These are phyloP conservation scores for Erysimum pusillum DNA, from an alignment of 441 rosid species.

Conservation along the genomic window DNA sequence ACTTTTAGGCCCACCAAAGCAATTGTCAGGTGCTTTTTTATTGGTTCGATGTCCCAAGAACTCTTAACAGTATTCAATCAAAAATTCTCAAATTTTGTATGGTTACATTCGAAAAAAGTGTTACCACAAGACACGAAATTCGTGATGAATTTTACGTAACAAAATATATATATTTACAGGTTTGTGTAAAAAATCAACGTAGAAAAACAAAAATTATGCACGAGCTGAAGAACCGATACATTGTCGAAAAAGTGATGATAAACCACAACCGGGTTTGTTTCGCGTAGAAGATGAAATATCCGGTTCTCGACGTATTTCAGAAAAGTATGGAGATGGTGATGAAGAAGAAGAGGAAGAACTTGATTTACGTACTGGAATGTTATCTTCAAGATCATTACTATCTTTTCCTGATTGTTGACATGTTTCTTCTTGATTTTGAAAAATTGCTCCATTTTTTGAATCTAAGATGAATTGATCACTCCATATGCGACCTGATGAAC, in stretches of 20 bases:
- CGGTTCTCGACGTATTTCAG: not conserved
- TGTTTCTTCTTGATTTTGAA: conserved; percentile 18
- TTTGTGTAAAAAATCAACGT: not conserved
- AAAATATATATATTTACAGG: not conserved
- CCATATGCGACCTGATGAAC: conserved; percentile 43
- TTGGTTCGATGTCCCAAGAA: not conserved
- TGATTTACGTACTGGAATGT: conserved; percentile 8
- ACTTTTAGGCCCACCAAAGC: conserved; percentile 6
- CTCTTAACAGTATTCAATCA: not conserved
- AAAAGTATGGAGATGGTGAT: conserved; percentile 19
- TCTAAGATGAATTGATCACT: conserved; percentile 21
- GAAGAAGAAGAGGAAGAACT: conserved; percentile 20
- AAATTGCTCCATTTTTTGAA: not conserved
- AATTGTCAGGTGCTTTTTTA: too few relatives aligned
- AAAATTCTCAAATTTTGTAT: not conserved
- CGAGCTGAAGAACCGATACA: conserved; percentile 37
- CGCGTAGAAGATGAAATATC: conserved; percentile 9
- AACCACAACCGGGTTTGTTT: conserved; percentile 29
- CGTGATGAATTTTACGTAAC: not conserved
- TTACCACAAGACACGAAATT: too few relatives aligned
- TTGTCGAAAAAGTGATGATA: conserved; percentile 35
- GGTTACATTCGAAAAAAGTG: too few relatives aligned
- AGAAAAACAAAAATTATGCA: not conserved
- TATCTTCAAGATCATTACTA: conserved; percentile 1
- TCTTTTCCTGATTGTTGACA: not conserved